These are phyloP conservation scores for Xerocomus amazonicus DNA, from an alignment of 1,284 basidiomycete genomes.

Conservation along the genomic window DNA sequence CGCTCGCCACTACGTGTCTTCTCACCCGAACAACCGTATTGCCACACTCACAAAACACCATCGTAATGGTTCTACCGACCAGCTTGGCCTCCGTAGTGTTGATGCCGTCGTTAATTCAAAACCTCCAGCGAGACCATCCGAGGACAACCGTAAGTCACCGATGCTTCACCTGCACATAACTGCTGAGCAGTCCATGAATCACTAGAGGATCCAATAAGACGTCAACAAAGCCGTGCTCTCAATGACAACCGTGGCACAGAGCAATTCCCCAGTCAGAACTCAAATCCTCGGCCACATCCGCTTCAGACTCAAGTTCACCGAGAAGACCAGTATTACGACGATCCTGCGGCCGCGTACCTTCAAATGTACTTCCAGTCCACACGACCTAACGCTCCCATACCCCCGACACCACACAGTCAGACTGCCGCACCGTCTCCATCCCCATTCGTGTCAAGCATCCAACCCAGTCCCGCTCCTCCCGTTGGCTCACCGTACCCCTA, in stretches of 20 bases:
- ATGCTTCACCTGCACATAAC: conserved; percentile 2
- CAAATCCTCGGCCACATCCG: conserved; percentile 21
- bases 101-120: conserved; percentile 52
- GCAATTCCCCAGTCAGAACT: conserved; percentile 12
- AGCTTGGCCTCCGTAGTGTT: conserved; percentile 55
- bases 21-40: conserved; percentile 23
- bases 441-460: conserved; percentile 48
- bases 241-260: conserved; percentile 21
- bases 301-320: conserved; percentile 29
- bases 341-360: conserved; percentile 54
- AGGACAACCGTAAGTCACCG: conserved; percentile 30
- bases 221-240: conserved; percentile 19
- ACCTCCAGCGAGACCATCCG: conserved; percentile 30
- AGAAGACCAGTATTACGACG: conserved; percentile 42
- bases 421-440: conserved; percentile 69
- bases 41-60: conserved; percentile 29
- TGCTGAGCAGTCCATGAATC: conserved; percentile 15
- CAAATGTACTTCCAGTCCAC: conserved; percentile 54
- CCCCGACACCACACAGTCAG: conserved; percentile 70
- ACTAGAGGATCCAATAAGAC: conserved; percentile 16
- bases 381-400: conserved; percentile 68
- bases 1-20: conserved; percentile 21
- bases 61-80: conserved; percentile 51
- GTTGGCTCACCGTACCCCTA: conserved; percentile 72
- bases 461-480: conserved; percentile 46